Evolutionary conservation across 768 basidiomycete genomes (phyloP).

Genomic region (Amyloporia xantha): DNA sequence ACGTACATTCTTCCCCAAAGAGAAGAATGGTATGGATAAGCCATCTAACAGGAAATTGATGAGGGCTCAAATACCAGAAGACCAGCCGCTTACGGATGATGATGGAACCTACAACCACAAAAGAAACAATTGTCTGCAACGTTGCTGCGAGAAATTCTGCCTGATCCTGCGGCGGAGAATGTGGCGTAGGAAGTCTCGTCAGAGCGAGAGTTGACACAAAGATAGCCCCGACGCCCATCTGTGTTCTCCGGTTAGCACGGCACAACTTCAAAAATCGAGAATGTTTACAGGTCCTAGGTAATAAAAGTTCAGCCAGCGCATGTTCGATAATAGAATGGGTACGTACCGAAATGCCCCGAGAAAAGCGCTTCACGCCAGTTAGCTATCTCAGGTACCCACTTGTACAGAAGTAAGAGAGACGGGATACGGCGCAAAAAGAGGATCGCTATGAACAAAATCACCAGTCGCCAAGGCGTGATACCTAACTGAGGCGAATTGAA

Average conservation of each 20-base stretch:
- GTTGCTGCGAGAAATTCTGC: slow-evolving; percentile 65
- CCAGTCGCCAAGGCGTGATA: slow-evolving; percentile 63
- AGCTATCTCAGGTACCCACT: slow-evolving; percentile 80
- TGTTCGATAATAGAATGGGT: no score
- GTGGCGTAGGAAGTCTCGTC: slow-evolving; percentile 50
- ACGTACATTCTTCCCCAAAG: slow-evolving; percentile 39
- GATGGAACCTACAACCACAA: slow-evolving; percentile 83
- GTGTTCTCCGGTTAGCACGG: background rate
- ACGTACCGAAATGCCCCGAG: slow-evolving; percentile 81
- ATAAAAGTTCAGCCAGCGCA: background rate
- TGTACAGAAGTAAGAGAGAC: slow-evolving; percentile 66
- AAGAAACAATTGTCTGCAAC: slow-evolving; percentile 80
- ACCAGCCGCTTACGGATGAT: slow-evolving; percentile 55
- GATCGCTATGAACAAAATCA: slow-evolving; percentile 60
- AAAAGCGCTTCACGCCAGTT: slow-evolving; percentile 87
- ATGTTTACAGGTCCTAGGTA: slow-evolving; percentile 45
- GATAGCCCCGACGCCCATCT: slow-evolving; percentile 91
- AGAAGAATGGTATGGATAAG: slow-evolving; percentile 65
- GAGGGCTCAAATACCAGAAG: background rate
- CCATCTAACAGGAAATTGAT: slow-evolving; percentile 40
- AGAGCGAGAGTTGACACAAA: slow-evolving; percentile 79
- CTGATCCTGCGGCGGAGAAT: slow-evolving; percentile 55
- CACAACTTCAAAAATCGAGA: background rate
- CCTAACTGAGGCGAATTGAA: slow-evolving; percentile 54
- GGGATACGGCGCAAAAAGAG: slow-evolving; percentile 79